These are phyloP conservation scores for Russula abietina DNA, from an alignment of 768 basidiomycete species.

Conservation along the genomic window DNA sequence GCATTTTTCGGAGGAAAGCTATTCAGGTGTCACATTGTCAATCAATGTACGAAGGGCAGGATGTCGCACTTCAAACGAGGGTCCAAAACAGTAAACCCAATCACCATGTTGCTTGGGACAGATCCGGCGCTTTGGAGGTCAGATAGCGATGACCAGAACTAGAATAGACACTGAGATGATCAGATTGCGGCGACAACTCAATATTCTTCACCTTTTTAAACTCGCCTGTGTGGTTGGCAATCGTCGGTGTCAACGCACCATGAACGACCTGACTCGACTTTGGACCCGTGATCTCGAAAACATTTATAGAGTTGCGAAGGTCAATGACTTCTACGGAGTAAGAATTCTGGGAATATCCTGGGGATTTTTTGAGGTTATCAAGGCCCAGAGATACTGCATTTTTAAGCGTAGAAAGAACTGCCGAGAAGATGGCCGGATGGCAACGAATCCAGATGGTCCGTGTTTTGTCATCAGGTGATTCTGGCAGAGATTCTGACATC, in stretches of 20 bases:
- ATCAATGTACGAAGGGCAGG: neutral
- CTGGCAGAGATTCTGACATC: conserved; percentile 30
- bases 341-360: conserved; percentile 27
- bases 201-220: conserved; percentile 48
- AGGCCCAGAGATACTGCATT: conserved; percentile 46
- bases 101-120: conserved; percentile 65
- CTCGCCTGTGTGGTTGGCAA: conserved; percentile 42
- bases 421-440: conserved; percentile 68
- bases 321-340: conserved; percentile 62
- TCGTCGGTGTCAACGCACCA: conserved; percentile 31
- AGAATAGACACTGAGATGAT: conserved; percentile 5
- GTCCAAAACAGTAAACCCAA: conserved; percentile 78
- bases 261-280: conserved; percentile 62
- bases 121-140: conserved; percentile 59
- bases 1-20: conserved; percentile 85
- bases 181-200: neutral
- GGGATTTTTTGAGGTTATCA: conserved; percentile 30
- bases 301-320: conserved; percentile 61
- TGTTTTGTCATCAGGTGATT: conserved; percentile 8
- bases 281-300: conserved; percentile 89
- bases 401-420: conserved; percentile 48
- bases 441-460: conserved; percentile 68
- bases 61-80: conserved; percentile 71
- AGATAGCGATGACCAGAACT: conserved; percentile 66
- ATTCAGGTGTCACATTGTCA: neutral